phyloP scores from a whole-genome alignment of 805 yeast species.

The Candida namnaoensis region DNA sequence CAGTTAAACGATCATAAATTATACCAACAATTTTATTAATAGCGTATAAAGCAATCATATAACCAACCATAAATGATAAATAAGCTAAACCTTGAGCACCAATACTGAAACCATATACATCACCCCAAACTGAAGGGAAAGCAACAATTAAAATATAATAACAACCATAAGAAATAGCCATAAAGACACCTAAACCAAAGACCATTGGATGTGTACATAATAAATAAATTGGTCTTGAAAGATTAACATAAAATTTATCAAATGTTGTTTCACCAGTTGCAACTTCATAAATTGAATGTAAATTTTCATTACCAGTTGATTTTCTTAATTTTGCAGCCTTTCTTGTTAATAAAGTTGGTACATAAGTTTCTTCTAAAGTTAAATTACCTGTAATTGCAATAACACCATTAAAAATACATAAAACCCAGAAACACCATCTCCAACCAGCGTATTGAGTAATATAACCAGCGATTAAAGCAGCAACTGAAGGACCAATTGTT shows the following conservation, averaged over 20 bases:
- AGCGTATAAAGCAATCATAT: conserved; percentile 35
- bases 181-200: conserved; percentile 49
- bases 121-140: conserved; percentile 45
- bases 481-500: conserved; percentile 49
- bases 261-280: conserved; percentile 36
- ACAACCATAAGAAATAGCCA: conserved; percentile 62
- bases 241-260: conserved; percentile 29
- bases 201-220: conserved; percentile 55
- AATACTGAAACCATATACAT: conserved; percentile 32
- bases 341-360: conserved; percentile 39
- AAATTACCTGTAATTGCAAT: conserved; percentile 34
- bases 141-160: conserved; percentile 55
- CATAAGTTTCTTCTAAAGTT: conserved; percentile 47
- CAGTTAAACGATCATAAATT: conserved; percentile 27
- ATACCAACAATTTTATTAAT: conserved; percentile 38
- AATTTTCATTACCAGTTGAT: conserved; percentile 42
- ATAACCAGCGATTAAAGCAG: conserved; percentile 52
- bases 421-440: conserved; percentile 59
- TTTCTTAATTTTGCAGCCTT: conserved; percentile 41
- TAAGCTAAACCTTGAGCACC: conserved; percentile 54
- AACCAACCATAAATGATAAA: conserved; percentile 49
- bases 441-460: conserved; percentile 41
- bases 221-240: conserved; percentile 46
- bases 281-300: conserved; percentile 54
- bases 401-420: conserved; percentile 45